Evolutionary conservation across 805 yeast genomes (phyloP).

Genomic region (Debaryomyces maramus): DNA sequence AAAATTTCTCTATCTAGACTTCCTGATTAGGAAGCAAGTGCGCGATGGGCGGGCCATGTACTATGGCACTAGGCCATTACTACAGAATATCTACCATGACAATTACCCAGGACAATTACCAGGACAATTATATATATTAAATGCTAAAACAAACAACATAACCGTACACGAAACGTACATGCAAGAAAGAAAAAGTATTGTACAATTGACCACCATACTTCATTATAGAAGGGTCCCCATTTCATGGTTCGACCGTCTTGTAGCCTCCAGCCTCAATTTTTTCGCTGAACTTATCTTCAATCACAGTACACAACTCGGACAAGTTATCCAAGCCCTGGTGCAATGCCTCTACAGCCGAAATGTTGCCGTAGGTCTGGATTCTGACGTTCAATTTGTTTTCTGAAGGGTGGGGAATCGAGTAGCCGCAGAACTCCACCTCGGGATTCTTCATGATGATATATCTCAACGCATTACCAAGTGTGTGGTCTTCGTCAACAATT

Average conservation of each 20-base stretch:
- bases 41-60: conserved; percentile 1
- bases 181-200: not conserved
- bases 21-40: conserved; percentile 10
- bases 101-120: not conserved
- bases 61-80: no score
- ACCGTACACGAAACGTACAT: conserved; percentile 4
- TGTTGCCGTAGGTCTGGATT: conserved; percentile 86
- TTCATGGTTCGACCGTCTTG: conserved; percentile 49
- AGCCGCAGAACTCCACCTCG: conserved; percentile 97
- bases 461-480: conserved; percentile 90
- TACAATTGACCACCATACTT: not conserved
- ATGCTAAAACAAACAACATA: conserved; percentile 3
- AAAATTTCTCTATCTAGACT: conserved; percentile 8
- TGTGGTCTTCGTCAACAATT: conserved; percentile 91
- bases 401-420: conserved; percentile 97
- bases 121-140: conserved; percentile 1
- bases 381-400: conserved; percentile 86
- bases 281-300: conserved; percentile 76
- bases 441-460: conserved; percentile 97
- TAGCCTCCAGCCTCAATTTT: conserved; percentile 60
- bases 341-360: conserved; percentile 89
- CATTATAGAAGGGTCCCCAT: not conserved
- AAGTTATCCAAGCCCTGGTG: conserved; percentile 89
- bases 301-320: conserved; percentile 75
- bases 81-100: not conserved